Percentiles rank a stretch among this genome's conserved stretches.
These are phyloP conservation scores for Mucor irregularis DNA, from an alignment of 371 early-diverging fungal genomes.

Conservation along the genomic window DNA sequence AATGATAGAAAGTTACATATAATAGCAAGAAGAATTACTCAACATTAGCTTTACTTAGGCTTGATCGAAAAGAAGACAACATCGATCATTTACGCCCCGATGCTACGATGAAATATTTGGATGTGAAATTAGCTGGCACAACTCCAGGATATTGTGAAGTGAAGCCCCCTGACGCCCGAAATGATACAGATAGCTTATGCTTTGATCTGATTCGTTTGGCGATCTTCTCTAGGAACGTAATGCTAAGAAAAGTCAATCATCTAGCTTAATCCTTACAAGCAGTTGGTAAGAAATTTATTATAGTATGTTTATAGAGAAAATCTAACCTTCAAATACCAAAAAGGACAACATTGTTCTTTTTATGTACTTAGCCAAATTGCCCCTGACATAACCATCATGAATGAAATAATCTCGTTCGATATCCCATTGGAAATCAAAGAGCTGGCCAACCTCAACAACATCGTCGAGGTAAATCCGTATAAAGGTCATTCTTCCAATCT, in stretches of 20 bases:
- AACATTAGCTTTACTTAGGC: constrained; percentile 10
- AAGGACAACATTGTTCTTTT: constrained; percentile 10
- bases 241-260: constrained; percentile 12
- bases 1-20: constrained; percentile 16
- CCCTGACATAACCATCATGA: background rate
- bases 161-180: constrained; percentile 4
- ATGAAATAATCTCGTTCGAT: background rate
- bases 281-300: constrained; percentile 17
- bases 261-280: constrained; percentile 14
- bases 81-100: constrained; percentile 2
- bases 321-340: constrained; percentile 18
- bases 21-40: constrained; percentile 10
- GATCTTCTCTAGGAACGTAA: constrained; percentile 7
- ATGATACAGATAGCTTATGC: constrained; percentile 5
- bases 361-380: background rate
- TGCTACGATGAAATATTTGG: constrained; percentile 8
- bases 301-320: constrained; percentile 2
- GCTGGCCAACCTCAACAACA: background rate
- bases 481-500: no score
- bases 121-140: constrained; percentile 7
- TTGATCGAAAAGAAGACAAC: constrained; percentile 13
- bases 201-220: constrained; percentile 10
- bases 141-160: constrained; percentile 12
- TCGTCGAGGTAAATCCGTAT: constrained; percentile 2
- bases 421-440: constrained; percentile 8